phyloP scores from a whole-genome alignment of 1,139 yeast genomes.

The Starmera stellimalicola region DNA sequence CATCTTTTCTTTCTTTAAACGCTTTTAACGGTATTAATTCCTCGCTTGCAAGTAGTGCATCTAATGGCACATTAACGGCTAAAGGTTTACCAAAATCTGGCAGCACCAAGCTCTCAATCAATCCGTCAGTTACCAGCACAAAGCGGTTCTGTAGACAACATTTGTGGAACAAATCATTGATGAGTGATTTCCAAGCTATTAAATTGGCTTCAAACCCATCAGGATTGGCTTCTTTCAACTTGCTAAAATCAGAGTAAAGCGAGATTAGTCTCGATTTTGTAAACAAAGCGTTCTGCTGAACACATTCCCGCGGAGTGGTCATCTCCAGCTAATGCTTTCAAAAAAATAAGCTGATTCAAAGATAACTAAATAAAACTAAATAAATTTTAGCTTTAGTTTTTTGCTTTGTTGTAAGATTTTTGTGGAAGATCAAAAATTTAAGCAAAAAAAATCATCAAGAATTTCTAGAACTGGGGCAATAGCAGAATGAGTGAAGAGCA shows the following conservation, averaged over 20 bases:
- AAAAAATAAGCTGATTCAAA: too few species aligned
- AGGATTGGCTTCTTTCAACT: slow-evolving; percentile 42
- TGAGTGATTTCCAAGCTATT: slow-evolving; percentile 43
- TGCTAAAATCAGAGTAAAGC: slow-evolving; percentile 50
- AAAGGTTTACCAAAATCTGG: slow-evolving; percentile 25
- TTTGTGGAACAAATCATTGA: slow-evolving; percentile 18
- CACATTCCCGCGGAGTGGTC: slow-evolving; percentile 12
- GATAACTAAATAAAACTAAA: too few species aligned
- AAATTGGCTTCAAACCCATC: slow-evolving; percentile 67
- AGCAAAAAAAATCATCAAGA: too few species aligned
- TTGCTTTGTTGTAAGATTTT: too few species aligned
- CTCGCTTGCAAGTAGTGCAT: slow-evolving; percentile 21
- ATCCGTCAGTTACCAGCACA: slow-evolving; percentile 17
- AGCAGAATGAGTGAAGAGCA: too few species aligned
- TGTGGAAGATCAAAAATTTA: too few species aligned
- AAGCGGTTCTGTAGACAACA: slow-evolving; percentile 15
- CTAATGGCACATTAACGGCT: slow-evolving; percentile 27
- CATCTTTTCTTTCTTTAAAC: slow-evolving; percentile 12
- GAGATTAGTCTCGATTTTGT: slow-evolving; percentile 46
- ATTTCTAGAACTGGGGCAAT: too few species aligned
- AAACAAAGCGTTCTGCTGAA: slow-evolving; percentile 22
- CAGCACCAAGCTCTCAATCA: slow-evolving; percentile 19
- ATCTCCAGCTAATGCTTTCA: slow-evolving; percentile 1
- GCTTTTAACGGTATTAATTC: slow-evolving; percentile 20
- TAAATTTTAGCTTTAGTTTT: too few species aligned